Conservation (phyloP, 805 yeast species). For the Ogataea corticis region DNA sequence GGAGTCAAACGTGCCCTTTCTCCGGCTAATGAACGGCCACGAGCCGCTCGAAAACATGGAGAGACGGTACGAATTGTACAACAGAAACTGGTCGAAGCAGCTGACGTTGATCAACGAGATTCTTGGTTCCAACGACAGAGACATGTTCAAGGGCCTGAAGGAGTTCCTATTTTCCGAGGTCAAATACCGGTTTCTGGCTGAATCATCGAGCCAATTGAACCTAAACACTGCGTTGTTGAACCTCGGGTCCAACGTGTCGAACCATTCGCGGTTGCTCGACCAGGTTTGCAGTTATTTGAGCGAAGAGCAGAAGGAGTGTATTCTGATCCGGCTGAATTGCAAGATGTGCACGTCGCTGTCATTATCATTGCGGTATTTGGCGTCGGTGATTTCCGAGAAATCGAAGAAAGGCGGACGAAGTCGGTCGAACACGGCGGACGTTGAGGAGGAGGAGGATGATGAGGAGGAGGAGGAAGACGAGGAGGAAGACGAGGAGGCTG, state of each 20-base stretch:
- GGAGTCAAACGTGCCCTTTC: conserved; percentile 39
- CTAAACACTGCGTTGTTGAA: conserved; percentile 40
- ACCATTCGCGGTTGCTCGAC: conserved; percentile 37
- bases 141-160: conserved; percentile 36
- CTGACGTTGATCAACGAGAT: conserved; percentile 30
- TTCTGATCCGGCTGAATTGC: conserved; percentile 36
- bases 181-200: conserved; percentile 3
- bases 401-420: conserved; percentile 7
- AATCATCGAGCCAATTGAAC: conserved; percentile 13
- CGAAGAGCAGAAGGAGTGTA: conserved; percentile 12
- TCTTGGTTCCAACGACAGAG: conserved; percentile 35
- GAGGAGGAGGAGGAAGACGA: conserved; percentile 7
- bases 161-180: conserved; percentile 22
- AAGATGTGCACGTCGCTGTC: conserved; percentile 40
- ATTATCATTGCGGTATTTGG: conserved; percentile 37
- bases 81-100: conserved; percentile 40
- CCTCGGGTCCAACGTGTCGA: conserved; percentile 45
- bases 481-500: conserved; percentile 16
- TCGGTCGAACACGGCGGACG: conserved; percentile 9
- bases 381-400: conserved; percentile 23
- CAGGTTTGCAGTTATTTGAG: conserved; percentile 26
- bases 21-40: conserved; percentile 42
- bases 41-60: conserved; percentile 41
- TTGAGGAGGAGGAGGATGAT: conserved; percentile 8
- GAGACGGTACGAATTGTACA: conserved; percentile 43